Conservation (phyloP, 805 yeast genomes). For the Zygotorulaspora florentina region DNA sequence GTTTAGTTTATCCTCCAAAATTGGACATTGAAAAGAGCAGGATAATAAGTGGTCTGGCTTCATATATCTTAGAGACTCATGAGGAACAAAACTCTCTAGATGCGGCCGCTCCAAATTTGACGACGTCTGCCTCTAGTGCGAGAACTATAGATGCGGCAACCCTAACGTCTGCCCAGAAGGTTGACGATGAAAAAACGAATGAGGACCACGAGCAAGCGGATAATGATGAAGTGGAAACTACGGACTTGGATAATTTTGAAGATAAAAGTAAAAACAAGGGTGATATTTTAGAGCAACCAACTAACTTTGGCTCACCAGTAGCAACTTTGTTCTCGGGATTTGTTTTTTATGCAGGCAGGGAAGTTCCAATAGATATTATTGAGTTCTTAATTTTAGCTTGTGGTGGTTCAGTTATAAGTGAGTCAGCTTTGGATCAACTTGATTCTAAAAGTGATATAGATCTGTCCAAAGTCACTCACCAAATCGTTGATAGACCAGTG, state of each 20-base stretch:
- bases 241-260: conserved; percentile 66
- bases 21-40: conserved; percentile 68
- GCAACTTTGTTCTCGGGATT: conserved; percentile 67
- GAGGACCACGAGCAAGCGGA: conserved; percentile 35
- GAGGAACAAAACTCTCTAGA: conserved; percentile 26
- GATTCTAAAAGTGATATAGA: conserved; percentile 45
- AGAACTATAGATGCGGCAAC: conserved; percentile 41
- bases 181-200: conserved; percentile 38
- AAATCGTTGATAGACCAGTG: conserved; percentile 89
- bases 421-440: conserved; percentile 78
- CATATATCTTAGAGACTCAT: conserved; percentile 66
- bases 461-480: conserved; percentile 77
- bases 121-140: conserved; percentile 28
- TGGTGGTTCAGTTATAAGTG: conserved; percentile 84
- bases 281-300: conserved; percentile 72
- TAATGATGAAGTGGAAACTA: conserved; percentile 39
- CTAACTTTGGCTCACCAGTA: conserved; percentile 51
- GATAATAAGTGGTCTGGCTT: conserved; percentile 84
- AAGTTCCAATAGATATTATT: conserved; percentile 86
- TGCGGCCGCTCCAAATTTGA: conserved; percentile 37
- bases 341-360: conserved; percentile 87
- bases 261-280: conserved; percentile 58
- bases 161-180: conserved; percentile 49
- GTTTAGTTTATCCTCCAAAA: conserved; percentile 86
- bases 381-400: conserved; percentile 82